Conservation (phyloP, 164 flowering plant genomes). For the Nymphaea colorata region DNA sequence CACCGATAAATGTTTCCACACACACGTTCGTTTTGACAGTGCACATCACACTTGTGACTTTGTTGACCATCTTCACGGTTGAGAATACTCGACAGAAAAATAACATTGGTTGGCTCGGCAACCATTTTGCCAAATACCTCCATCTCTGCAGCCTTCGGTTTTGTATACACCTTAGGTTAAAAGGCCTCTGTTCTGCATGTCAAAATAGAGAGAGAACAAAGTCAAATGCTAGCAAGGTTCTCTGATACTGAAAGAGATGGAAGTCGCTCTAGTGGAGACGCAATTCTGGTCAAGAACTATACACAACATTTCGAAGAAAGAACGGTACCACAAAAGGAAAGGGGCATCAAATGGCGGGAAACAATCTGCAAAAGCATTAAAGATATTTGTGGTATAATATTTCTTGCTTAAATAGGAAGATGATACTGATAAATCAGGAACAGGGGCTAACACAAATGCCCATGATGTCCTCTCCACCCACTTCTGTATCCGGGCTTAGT, state of each 20-base stretch:
- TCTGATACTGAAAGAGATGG: not conserved
- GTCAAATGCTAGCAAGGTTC: conserved; percentile 9
- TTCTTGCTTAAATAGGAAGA: no score
- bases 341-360: not conserved
- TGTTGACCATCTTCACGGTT: conserved; percentile 60
- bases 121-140: conserved; percentile 72
- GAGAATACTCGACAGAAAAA: conserved; percentile 80
- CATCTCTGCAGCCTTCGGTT: conserved; percentile 24
- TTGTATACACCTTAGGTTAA: conserved; percentile 8
- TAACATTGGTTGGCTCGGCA: conserved; percentile 64
- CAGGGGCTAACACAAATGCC: no score
- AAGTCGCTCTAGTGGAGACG: not conserved
- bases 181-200: conserved; percentile 31
- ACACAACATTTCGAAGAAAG: not conserved
- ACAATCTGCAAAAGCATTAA: no score
- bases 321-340: not conserved
- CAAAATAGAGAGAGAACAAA: conserved; percentile 17
- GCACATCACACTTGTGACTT: conserved; percentile 85
- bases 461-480: no score
- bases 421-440: no score
- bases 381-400: no score
- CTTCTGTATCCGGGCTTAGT: no score
- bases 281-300: not conserved
- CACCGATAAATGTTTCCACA: conserved; percentile 93
- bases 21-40: conserved; percentile 80